These are phyloP conservation scores for Penicillium alfredii DNA, from an alignment of 495 filamentous ascomycete species.

Conservation along the genomic window DNA sequence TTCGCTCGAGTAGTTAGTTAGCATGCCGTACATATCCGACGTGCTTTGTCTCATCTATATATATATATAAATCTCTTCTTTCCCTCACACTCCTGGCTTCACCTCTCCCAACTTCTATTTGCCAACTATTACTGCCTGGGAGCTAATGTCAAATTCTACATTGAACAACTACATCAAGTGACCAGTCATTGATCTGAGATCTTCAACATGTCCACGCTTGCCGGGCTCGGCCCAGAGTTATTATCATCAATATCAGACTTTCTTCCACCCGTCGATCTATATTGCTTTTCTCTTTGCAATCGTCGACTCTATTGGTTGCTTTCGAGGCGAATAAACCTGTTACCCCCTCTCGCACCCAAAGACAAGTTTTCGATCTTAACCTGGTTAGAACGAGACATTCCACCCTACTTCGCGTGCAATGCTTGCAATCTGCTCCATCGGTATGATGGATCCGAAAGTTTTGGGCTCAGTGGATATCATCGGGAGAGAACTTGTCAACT, in stretches of 20 bases:
- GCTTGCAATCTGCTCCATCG: constrained; percentile 10
- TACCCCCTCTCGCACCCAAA: neutral
- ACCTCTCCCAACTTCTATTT: too few species aligned
- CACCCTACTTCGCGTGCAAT: constrained; percentile 14
- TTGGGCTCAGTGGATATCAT: constrained; percentile 4
- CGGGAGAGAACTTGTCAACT: constrained; percentile 3
- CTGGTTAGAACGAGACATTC: constrained; percentile 10
- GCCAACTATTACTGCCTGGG: too few species aligned
- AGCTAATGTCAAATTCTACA: too few species aligned
- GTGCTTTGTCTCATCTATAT: too few species aligned
- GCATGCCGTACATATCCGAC: too few species aligned
- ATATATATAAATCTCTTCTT: too few species aligned
- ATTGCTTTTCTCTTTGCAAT: constrained; percentile 8
- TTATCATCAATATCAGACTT: constrained; percentile 4
- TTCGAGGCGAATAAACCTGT: neutral
- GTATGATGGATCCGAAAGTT: constrained; percentile 14
- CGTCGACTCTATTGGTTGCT: constrained; percentile 5
- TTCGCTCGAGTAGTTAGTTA: too few species aligned
- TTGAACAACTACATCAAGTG: too few species aligned
- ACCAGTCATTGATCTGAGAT: too few species aligned
- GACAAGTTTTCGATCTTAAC: constrained; percentile 8
- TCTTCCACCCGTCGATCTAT: constrained; percentile 4
- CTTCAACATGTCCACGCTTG: constrained; percentile 3
- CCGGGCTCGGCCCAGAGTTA: constrained; percentile 4
- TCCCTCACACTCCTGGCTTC: too few species aligned